These are phyloP conservation scores for Aspergillus sojae DNA, from an alignment of 2,329 filamentous ascomycete species.

Conservation along the genomic window DNA sequence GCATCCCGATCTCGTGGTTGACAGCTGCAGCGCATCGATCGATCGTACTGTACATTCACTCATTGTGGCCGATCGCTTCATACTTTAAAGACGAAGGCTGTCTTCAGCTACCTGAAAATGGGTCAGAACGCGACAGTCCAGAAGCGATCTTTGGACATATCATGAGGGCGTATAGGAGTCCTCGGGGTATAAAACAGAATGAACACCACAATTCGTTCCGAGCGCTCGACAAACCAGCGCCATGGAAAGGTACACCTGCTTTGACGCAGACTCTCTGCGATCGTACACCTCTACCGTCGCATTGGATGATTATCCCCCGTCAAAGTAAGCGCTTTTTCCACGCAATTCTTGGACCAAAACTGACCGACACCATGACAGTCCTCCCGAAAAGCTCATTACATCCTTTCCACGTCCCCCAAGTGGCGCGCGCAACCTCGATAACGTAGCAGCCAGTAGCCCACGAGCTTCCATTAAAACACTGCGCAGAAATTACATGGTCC, in stretches of 20 bases:
- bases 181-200: neutral
- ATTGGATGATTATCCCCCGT: slow-evolving; percentile 6
- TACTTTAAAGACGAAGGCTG: neutral
- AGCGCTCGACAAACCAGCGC: neutral
- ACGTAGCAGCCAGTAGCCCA: slow-evolving; percentile 21
- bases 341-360: neutral
- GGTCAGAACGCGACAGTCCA: neutral
- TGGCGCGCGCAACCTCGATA: slow-evolving; percentile 14
- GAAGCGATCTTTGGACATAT: slow-evolving; percentile 11
- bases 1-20: slow-evolving; percentile 13
- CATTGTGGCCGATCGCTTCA: slow-evolving; percentile 8
- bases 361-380: neutral
- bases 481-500: slow-evolving; percentile 28
- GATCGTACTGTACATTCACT: slow-evolving; percentile 5
- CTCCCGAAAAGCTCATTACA: slow-evolving; percentile 23
- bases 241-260: slow-evolving; percentile 10
- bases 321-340: neutral
- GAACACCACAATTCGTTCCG: neutral
- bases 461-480: slow-evolving; percentile 30
- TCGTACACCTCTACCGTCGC: slow-evolving; percentile 15
- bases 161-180: neutral
- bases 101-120: slow-evolving; percentile 6
- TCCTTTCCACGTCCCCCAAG: slow-evolving; percentile 29
- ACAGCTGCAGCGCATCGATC: slow-evolving; percentile 12
- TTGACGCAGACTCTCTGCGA: slow-evolving; percentile 13